phyloP scores from a whole-genome alignment of 257 asterid species.

The Orobanche coerulescens region DNA sequence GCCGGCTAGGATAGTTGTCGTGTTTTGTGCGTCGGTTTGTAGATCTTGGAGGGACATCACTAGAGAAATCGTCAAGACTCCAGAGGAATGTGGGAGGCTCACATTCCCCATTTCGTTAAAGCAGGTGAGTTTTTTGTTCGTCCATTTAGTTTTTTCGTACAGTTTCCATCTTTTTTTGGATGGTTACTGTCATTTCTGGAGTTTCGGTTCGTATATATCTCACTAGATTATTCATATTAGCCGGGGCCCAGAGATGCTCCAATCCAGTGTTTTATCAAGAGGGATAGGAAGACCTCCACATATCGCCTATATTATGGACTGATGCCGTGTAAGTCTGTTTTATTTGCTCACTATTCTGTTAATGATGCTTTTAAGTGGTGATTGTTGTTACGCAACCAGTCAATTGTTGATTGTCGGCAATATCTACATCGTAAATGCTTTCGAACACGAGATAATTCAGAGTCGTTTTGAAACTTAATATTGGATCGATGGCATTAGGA shows the following conservation, averaged over 20 bases:
- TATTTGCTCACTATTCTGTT: background rate
- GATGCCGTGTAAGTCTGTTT: slow-evolving; percentile 67
- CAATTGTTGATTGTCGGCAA: background rate
- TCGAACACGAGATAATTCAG: background rate
- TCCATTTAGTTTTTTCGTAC: slow-evolving; percentile 1
- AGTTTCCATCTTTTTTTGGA: background rate
- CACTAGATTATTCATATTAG: slow-evolving; percentile 32
- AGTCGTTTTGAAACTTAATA: background rate
- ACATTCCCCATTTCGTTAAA: slow-evolving; percentile 85
- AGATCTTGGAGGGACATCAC: slow-evolving; percentile 87
- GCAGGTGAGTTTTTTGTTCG: slow-evolving; percentile 50
- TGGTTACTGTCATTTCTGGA: background rate
- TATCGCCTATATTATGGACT: slow-evolving; percentile 69
- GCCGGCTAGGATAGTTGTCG: slow-evolving; percentile 83
- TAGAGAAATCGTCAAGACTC: slow-evolving; percentile 85
- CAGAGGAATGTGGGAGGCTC: slow-evolving; percentile 84
- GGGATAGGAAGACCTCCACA: slow-evolving; percentile 67
- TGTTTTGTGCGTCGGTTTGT: slow-evolving; percentile 86
- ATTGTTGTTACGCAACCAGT: background rate
- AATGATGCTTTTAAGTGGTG: slow-evolving; percentile 1
- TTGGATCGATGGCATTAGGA: background rate
- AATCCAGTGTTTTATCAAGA: slow-evolving; percentile 78
- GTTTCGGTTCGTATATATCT: background rate
- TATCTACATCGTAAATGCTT: background rate
- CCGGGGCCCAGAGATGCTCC: slow-evolving; percentile 91